phyloP scores from a whole-genome alignment of 2,329 filamentous ascomycete genomes.

The Aspergillus viridinutans region DNA sequence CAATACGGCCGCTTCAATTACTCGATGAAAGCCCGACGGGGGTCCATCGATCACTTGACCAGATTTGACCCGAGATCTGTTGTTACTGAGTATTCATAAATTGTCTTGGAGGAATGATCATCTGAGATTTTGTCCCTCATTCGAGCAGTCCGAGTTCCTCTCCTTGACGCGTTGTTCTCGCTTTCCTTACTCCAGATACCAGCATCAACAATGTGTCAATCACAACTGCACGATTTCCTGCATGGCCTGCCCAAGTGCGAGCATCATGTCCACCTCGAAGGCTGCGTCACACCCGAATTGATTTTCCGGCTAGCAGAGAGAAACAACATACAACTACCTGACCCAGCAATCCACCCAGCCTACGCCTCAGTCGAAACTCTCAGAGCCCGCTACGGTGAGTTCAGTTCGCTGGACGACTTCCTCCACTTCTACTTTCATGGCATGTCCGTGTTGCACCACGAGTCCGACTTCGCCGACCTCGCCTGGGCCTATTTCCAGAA shows the following conservation, averaged over 20 bases:
- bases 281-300: constrained; percentile 64
- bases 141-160: background rate
- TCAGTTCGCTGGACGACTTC: constrained; percentile 71
- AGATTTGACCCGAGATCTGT: background rate
- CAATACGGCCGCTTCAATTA: background rate
- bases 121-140: background rate
- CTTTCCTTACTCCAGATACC: background rate
- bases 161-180: background rate
- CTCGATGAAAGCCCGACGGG: background rate
- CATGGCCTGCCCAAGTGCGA: constrained; percentile 71
- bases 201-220: constrained; percentile 50
- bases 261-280: constrained; percentile 77
- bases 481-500: constrained; percentile 67
- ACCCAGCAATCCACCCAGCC: constrained; percentile 52
- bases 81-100: background rate
- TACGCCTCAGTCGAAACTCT: constrained; percentile 61
- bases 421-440: constrained; percentile 74
- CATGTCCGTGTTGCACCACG: constrained; percentile 63
- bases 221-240: constrained; percentile 56
- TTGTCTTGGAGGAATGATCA: background rate
- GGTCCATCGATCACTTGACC: background rate
- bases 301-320: constrained; percentile 65
- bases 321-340: constrained; percentile 61
- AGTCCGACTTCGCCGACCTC: constrained; percentile 67
- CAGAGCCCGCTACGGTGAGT: constrained; percentile 60